Evolutionary conservation across 495 filamentous ascomycete species (phyloP).

Genomic region (Aspergillus affinis): DNA sequence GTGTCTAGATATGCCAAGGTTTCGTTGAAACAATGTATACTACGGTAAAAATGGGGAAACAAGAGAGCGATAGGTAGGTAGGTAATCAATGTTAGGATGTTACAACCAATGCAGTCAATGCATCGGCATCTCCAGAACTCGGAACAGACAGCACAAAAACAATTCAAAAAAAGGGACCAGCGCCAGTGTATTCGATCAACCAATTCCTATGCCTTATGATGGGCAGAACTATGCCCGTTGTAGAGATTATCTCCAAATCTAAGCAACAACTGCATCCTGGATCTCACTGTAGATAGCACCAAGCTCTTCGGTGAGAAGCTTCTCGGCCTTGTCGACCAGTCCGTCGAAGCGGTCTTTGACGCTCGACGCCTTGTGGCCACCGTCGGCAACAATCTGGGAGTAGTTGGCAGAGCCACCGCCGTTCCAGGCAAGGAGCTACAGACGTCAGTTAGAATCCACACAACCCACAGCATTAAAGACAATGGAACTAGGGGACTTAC

Average conservation of each 20-base stretch:
- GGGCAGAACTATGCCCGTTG: conserved; percentile 12
- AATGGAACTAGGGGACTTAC: conserved; percentile 42
- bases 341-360: conserved; percentile 32
- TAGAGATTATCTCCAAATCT: conserved; percentile 24
- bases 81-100: conserved; percentile 18
- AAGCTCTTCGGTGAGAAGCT: conserved; percentile 37
- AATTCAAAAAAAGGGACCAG: conserved; percentile 28
- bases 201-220: conserved; percentile 30
- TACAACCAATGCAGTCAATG: conserved; percentile 20
- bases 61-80: conserved; percentile 17
- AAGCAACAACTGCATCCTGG: conserved; percentile 42
- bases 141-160: conserved; percentile 17
- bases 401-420: conserved; percentile 93
- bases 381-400: conserved; percentile 74
- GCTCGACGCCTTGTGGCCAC: conserved; percentile 40
- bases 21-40: conserved; percentile 32
- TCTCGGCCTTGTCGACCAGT: conserved; percentile 38
- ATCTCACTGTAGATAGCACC: conserved; percentile 50
- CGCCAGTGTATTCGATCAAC: conserved; percentile 31
- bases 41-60: conserved; percentile 28
- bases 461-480: neutral
- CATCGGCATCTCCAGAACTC: conserved; percentile 11
- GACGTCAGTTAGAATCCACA: conserved; percentile 40
- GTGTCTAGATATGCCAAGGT: conserved; percentile 29
- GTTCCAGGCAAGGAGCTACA: conserved; percentile 92